These are phyloP conservation scores for Balakata baccata DNA, from an alignment of 345 rosid species.

Conservation along the genomic window DNA sequence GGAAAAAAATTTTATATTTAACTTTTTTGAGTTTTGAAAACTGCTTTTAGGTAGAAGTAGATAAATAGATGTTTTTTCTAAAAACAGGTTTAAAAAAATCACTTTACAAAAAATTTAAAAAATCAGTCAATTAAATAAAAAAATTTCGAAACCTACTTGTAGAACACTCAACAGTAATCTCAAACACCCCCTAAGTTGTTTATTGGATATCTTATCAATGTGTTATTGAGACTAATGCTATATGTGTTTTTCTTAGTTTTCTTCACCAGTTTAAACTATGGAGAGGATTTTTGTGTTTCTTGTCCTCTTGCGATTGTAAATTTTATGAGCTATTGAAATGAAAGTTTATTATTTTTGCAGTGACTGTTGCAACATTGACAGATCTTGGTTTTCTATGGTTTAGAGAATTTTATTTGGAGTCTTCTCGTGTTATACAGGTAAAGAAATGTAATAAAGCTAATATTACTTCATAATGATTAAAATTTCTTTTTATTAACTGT, in stretches of 20 bases:
- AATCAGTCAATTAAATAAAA: too few species aligned
- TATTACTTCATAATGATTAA: background rate
- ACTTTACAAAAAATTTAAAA: too few species aligned
- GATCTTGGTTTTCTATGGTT: constrained; percentile 99
- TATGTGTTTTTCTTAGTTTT: background rate
- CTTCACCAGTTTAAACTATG: background rate
- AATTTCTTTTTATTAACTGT: background rate
- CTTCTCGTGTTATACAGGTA: constrained; percentile 99
- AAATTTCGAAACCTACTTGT: too few species aligned
- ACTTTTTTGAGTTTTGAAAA: too few species aligned
- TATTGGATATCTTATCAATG: background rate
- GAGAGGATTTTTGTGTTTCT: background rate
- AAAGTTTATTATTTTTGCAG: constrained; percentile 50
- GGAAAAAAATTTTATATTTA: too few species aligned
- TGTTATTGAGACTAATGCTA: background rate
- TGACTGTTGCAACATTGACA: constrained; percentile 67
- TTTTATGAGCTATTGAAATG: background rate
- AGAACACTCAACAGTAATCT: too few species aligned
- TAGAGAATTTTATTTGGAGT: constrained; percentile 98
- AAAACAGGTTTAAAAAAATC: too few species aligned
- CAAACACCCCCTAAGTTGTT: too few species aligned
- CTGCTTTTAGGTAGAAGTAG: too few species aligned
- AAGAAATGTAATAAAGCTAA: constrained; percentile 5
- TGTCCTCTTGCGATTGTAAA: background rate
- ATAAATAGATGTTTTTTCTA: too few species aligned